These are phyloP conservation scores for Punica granatum DNA, from an alignment of 345 rosid species.

Conservation along the genomic window DNA sequence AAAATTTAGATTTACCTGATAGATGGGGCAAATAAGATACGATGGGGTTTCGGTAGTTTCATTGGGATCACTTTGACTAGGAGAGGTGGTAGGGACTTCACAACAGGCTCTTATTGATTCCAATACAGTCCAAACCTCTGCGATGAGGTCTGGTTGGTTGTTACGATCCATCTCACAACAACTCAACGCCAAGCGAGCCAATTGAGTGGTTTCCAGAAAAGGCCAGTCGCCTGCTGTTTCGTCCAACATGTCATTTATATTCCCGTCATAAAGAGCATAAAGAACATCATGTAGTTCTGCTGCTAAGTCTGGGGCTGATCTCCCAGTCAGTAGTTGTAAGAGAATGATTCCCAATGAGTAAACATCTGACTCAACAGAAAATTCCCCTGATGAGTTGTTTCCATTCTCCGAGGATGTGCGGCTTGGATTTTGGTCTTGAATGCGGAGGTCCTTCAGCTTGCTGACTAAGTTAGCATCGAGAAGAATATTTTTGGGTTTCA, in stretches of 20 bases:
- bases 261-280: conserved; percentile 36
- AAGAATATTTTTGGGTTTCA: conserved; percentile 72
- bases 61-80: not conserved
- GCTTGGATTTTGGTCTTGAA: conserved; percentile 6
- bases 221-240: conserved; percentile 96
- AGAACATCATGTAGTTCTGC: conserved; percentile 59
- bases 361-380: conserved; percentile 69
- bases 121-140: conserved; percentile 71
- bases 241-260: conserved; percentile 49
- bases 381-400: conserved; percentile 32
- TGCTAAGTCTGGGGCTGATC: conserved; percentile 42
- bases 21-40: conserved; percentile 70
- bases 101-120: conserved; percentile 55
- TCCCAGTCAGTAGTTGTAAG: conserved; percentile 63
- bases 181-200: conserved; percentile 70
- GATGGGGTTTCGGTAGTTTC: conserved; percentile 57
- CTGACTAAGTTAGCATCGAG: conserved; percentile 63
- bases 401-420: not conserved
- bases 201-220: conserved; percentile 67
- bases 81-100: not conserved
- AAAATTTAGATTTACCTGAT: conserved; percentile 35
- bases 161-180: conserved; percentile 63
- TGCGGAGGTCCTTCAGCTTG: conserved; percentile 74
- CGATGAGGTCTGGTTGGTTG: conserved; percentile 61
- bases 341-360: conserved; percentile 73